Conservation (phyloP, 202 grass and related monocot species). For the Schoenoplectus triqueter region DNA sequence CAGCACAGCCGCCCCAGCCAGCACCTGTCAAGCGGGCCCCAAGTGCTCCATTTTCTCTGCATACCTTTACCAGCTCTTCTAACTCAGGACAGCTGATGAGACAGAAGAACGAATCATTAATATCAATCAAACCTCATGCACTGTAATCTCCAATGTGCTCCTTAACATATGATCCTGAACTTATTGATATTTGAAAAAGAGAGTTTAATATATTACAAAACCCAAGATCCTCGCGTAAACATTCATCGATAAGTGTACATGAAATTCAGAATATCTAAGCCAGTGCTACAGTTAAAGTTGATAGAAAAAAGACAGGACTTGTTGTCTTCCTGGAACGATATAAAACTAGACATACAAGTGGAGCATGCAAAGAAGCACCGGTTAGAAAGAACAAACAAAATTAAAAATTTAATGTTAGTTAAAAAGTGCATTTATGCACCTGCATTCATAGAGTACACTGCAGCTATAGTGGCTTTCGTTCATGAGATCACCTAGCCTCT, state of each 20-base stretch:
- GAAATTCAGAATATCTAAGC: background rate
- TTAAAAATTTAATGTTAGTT: background rate
- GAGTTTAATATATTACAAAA: too few relatives aligned
- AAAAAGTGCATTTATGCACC: conserved; percentile 46
- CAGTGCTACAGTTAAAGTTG: background rate
- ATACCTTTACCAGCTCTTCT: conserved; percentile 92
- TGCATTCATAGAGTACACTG: conserved; percentile 96
- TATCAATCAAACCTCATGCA: background rate
- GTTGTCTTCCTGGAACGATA: background rate
- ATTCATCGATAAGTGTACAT: background rate
- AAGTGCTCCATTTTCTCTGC: conserved; percentile 76
- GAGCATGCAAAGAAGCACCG: background rate
- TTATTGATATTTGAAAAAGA: background rate
- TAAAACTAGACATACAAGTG: background rate
- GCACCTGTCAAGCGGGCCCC: conserved; percentile 95
- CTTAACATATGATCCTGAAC: background rate
- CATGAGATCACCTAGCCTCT: conserved; percentile 89
- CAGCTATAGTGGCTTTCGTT: conserved; percentile 92
- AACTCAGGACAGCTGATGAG: conserved; percentile 76
- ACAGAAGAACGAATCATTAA: conserved; percentile 3
- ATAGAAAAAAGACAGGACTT: background rate
- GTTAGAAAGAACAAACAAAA: background rate
- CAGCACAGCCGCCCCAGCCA: conserved; percentile 91
- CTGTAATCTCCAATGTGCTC: background rate
- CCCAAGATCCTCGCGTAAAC: too few relatives aligned